Base-by-base conservation (phyloP, 768 basidiomycete species). In the Auricularia sp. region DNA sequence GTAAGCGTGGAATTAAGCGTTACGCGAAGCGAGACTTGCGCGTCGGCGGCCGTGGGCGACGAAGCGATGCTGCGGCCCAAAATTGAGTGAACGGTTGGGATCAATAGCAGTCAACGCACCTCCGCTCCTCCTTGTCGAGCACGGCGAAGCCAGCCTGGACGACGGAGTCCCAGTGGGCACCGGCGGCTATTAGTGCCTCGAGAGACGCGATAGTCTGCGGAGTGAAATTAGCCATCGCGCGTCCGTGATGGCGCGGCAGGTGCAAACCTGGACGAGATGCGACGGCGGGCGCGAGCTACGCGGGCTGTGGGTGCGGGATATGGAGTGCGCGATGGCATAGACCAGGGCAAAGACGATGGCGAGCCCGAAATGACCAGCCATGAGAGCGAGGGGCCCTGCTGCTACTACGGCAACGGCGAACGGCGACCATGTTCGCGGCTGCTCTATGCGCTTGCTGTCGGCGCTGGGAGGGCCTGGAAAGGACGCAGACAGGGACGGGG, bases 1-100 rank as follows among this genome's bases (percentile, higher is more conserved):
- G 87, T 80, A 14, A 92, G 79, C 18, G 88, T 84, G 2, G 88
- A 86, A 62, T 87, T 84, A 2, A 93, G 80, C 8, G 90, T 81
- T 16, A 88, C 77, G 61, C 88, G 86, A 66, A 91, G 80, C n/a
- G 60, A 74, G 62, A 56, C 81, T 78, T 29, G 77, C 70, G 6
- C 81, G 74, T 29, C 80, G 76, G 66, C 78, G 74, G 64, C 76
- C 78, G 59, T 74, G 67, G 65, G 74, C 77, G 51, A 65, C 61
- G 66, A 65, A 64, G 63, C 56, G 56, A 59, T 34, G 21, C 56
- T 59, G 51, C 33, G 61, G 35, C 23, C 16, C 47, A 53, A 58
- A 3, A 36, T 42, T 54, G 14, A 33, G 34, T 36, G 35, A 21
- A 33, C 5, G 34, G 43, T 21, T 2, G 23, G 6, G 18, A 43